Base-by-base conservation (phyloP, 1,284 basidiomycete species). In the Takashimella tepidaria region DNA sequence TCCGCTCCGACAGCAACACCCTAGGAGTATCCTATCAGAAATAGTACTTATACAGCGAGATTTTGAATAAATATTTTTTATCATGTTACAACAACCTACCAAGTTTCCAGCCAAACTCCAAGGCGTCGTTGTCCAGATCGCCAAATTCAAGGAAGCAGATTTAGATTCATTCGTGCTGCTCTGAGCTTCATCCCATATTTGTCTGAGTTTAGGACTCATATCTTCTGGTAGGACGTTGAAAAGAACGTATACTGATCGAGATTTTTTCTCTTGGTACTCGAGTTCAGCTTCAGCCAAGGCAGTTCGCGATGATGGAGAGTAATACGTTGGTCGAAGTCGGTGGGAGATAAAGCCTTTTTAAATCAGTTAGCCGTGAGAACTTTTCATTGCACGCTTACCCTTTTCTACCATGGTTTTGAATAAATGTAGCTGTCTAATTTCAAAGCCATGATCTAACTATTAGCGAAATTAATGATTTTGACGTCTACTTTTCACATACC, bases 111-210 rank as follows among this genome's bases (percentile, higher is more conserved):
- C 90, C 45, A 98, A 77, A 5, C 91, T 97, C 95, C 95, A 99
- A 0, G 96, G 91, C 0, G 95, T 98, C 0, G 96, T 99, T 1
- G 95, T 98, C 96, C 96, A 99, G n/a, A 97, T 87, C 26, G 92
- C 78, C 10, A 95, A 64, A 19, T 81, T 80, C 3, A 87, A 72
- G 16, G n/a, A n/a, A n/a, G n/a, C n/a, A n/a, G 70, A 37, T 16
- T 37, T 16, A 8, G 31, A 8, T 8, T 16, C 31, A 37, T 37
- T 16, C 31, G 31, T 37, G 16, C 16, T 37, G 31, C 19, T 81
- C 78, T 16, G 50, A 41, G 51, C 23, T 6, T 51, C 46, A 3
- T 49, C n/a, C n/a, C n/a, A 37, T 8, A 37, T 37, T 16, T 37
- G 10, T 37, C 31, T 8, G 19, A 78, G 56, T 0, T 45, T 59